A percentile compares a stretch with the other conserved stretches of the same genome.
These are phyloP conservation scores for Pythium apleroticum DNA, from an alignment of 352 stramenopile species.

Conservation along the genomic window DNA sequence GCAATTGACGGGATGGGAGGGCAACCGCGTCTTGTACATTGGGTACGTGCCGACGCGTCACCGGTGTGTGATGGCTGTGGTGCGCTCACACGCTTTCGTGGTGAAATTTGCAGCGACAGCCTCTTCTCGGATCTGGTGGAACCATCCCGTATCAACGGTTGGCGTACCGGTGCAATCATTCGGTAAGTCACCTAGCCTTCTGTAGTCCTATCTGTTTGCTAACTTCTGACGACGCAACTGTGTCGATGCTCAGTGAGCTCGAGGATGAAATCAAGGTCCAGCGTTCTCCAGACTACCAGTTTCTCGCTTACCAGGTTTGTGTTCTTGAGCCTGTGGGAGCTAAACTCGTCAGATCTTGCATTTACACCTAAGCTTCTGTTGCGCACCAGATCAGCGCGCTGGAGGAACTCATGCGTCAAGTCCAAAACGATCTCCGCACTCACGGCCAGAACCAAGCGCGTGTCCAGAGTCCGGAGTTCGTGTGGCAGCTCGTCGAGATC, in stretches of 20 bases:
- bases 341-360: background rate
- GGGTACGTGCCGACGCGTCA: constrained; percentile 37
- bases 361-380: background rate
- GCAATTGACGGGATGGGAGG: constrained; percentile 59
- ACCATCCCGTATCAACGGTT: constrained; percentile 91
- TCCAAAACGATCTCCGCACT: constrained; percentile 55
- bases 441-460: constrained; percentile 27
- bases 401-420: constrained; percentile 63
- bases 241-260: constrained; percentile 58
- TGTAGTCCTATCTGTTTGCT: background rate
- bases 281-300: constrained; percentile 54
- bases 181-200: constrained; percentile 36
- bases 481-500: constrained; percentile 59
- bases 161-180: constrained; percentile 92
- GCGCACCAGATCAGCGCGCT: constrained; percentile 46
- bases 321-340: background rate
- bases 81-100: background rate
- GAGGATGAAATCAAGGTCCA: constrained; percentile 82
- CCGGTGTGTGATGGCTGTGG: background rate
- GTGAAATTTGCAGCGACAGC: constrained; percentile 60
- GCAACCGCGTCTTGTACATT: constrained; percentile 91
- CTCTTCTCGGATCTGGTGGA: constrained; percentile 94
- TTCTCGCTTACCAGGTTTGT: constrained; percentile 47
- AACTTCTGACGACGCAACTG: background rate
- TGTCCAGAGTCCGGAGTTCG: constrained; percentile 55